Evolutionary conservation across 2,329 filamentous ascomycete genomes (phyloP).

Genomic region (Beauveria sp.): DNA sequence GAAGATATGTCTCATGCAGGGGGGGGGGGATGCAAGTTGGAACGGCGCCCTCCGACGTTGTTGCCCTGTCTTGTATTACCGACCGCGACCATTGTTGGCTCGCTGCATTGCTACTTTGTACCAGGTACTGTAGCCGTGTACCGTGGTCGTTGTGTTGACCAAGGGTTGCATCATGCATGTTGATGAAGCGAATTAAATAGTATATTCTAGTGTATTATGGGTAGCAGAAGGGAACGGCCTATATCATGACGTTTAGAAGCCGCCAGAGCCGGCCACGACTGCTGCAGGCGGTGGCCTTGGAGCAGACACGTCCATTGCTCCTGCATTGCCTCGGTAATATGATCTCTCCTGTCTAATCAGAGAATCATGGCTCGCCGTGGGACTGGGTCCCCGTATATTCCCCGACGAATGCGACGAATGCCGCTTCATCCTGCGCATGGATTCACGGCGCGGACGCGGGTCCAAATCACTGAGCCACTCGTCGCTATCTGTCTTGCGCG

Average conservation of each 20-base stretch:
- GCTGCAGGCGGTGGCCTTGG: constrained; percentile 4
- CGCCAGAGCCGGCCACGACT: constrained; percentile 6
- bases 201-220: not conserved
- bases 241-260: not conserved
- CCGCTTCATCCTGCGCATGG: not conserved
- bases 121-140: too few species aligned
- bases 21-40: too few species aligned
- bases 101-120: too few species aligned
- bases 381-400: constrained; percentile 2
- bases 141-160: too few species aligned
- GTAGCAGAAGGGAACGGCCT: not conserved
- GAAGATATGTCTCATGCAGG: too few species aligned
- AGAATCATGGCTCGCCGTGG: constrained; percentile 10
- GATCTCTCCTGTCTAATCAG: constrained; percentile 6
- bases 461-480: constrained; percentile 8
- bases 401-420: constrained; percentile 5
- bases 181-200: not conserved
- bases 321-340: not conserved
- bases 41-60: too few species aligned
- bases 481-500: constrained; percentile 10
- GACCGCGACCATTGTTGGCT: not conserved
- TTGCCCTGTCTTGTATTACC: too few species aligned
- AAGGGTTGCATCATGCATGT: too few species aligned
- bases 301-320: not conserved
- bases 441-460: not conserved